Evolutionary conservation across 2,329 filamentous ascomycete genomes (phyloP).

Genomic region (Fusarium sp.): DNA sequence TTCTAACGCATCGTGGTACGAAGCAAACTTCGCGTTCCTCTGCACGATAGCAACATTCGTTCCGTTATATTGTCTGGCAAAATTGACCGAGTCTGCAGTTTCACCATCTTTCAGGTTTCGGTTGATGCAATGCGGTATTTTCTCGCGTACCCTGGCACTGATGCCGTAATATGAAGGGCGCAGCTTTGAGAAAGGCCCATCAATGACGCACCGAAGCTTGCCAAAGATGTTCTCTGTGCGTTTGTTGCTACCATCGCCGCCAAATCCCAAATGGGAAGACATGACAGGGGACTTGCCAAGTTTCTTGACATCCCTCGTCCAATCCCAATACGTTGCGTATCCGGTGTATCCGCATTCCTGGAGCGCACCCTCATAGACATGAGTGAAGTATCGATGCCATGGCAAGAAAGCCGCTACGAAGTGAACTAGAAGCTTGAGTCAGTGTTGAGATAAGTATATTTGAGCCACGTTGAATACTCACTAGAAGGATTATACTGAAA

Average conservation of each 20-base stretch:
- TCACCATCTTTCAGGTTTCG: slow-evolving; percentile 7
- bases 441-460: background rate
- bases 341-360: slow-evolving; percentile 16
- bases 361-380: slow-evolving; percentile 6
- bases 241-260: background rate
- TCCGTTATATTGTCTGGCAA: background rate
- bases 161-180: background rate
- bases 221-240: background rate
- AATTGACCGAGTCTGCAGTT: background rate
- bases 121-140: slow-evolving; percentile 3
- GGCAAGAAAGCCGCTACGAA: slow-evolving; percentile 15
- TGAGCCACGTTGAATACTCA: background rate
- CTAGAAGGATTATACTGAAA: background rate
- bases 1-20: background rate
- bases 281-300: slow-evolving; percentile 4
- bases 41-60: background rate
- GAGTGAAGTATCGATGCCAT: slow-evolving; percentile 17
- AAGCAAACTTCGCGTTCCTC: background rate
- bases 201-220: background rate
- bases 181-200: slow-evolving; percentile 2
- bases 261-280: slow-evolving; percentile 2
- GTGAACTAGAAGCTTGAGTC: background rate
- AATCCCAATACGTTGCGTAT: slow-evolving; percentile 20
- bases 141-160: background rate
- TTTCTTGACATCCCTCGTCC: slow-evolving; percentile 1